Conservation (phyloP, 176 grass and related monocot species). For the Aegilops umbellulata region DNA sequence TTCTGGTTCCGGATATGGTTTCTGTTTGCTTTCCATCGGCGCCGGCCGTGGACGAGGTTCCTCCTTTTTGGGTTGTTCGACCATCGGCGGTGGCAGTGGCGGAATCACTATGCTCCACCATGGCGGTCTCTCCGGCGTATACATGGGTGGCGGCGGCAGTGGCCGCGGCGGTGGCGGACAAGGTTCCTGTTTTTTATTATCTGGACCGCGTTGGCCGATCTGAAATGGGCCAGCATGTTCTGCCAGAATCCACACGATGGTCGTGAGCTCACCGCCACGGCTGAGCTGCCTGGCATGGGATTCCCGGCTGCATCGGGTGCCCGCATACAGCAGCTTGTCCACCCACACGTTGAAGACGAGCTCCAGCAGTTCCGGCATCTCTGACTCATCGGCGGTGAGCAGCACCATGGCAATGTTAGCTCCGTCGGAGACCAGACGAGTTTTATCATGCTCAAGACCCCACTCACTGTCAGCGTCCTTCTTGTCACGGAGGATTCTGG, state of each 20-base stretch:
- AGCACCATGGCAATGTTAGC: neutral
- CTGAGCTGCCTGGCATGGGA: slow-evolving; percentile 29
- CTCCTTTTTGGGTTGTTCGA: no score
- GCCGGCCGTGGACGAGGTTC: no score
- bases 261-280: slow-evolving; percentile 18
- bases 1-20: no score
- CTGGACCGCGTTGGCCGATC: neutral
- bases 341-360: neutral
- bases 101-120: no score
- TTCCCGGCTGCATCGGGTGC: neutral
- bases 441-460: neutral
- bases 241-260: slow-evolving; percentile 9
- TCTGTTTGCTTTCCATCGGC: no score
- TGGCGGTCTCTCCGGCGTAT: neutral
- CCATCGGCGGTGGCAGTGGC: neutral
- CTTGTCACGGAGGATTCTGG: neutral
- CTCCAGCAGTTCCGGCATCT: neutral
- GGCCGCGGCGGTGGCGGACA: neutral
- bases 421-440: neutral
- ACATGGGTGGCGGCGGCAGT: neutral
- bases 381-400: neutral
- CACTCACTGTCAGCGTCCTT: neutral
- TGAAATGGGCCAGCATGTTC: neutral
- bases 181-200: neutral
- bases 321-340: neutral